These are phyloP conservation scores for Carpinus fangiana DNA, from an alignment of 306 rosid genomes.

Conservation along the genomic window DNA sequence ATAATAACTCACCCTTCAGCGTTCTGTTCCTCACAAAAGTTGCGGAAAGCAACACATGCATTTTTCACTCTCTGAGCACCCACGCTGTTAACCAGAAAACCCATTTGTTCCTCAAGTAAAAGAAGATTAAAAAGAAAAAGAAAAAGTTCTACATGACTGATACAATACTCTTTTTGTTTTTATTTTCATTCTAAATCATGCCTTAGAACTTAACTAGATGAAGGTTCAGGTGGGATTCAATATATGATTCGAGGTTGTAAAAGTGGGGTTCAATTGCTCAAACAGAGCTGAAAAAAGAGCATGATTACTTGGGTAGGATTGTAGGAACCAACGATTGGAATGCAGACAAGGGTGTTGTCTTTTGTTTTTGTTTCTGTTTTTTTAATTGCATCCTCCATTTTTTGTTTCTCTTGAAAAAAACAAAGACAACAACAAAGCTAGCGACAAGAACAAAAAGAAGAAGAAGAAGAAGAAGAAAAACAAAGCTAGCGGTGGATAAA, in stretches of 20 bases:
- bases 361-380: background rate
- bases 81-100: conserved; percentile 54
- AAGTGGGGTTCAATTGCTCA: background rate
- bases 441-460: background rate
- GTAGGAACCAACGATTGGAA: background rate
- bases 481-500: background rate
- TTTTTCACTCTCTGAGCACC: conserved; percentile 94
- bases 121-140: conserved; percentile 1
- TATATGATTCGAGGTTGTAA: background rate
- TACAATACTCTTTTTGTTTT: background rate
- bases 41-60: conserved; percentile 81
- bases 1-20: conserved; percentile 69
- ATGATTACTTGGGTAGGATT: background rate
- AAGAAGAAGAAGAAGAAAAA: no score
- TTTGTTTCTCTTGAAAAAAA: background rate
- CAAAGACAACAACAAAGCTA: background rate
- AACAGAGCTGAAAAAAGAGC: background rate
- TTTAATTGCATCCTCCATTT: background rate
- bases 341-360: background rate
- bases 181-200: conserved; percentile 4
- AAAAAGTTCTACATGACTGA: background rate
- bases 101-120: conserved; percentile 23
- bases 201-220: conserved; percentile 1
- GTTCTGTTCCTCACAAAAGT: conserved; percentile 79
- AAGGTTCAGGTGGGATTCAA: background rate